A percentile compares a stretch with the other conserved stretches of the same genome.
Evolutionary conservation across 2,329 filamentous ascomycete genomes (phyloP).

Genomic region (Aspergillus viridinutans): DNA sequence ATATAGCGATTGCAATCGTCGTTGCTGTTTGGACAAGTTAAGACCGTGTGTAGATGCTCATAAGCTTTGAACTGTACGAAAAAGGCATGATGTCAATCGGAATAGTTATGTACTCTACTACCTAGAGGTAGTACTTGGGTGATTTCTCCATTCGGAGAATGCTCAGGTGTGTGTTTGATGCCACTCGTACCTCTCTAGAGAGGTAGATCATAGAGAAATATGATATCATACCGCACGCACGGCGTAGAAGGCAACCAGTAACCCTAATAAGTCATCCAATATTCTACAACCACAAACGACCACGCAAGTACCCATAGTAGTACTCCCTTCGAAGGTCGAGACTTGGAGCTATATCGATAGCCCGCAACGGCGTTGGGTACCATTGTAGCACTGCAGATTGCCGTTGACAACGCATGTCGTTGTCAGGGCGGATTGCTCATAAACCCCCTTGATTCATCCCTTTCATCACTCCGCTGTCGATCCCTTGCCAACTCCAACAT

Average conservation of each 20-base stretch:
- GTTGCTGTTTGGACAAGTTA: not conserved
- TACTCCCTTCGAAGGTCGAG: not conserved
- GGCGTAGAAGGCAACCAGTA: not conserved
- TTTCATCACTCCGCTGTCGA: not conserved
- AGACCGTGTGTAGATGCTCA: not conserved
- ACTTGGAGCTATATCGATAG: not conserved
- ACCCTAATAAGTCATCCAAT: not conserved
- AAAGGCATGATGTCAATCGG: not conserved
- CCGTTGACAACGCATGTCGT: not conserved
- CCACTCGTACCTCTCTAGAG: no score
- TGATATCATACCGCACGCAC: not conserved
- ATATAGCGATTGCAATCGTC: not conserved
- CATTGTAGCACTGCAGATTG: not conserved
- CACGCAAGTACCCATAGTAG: not conserved
- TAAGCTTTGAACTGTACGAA: not conserved
- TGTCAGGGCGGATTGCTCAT: not conserved
- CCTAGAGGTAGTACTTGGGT: not conserved
- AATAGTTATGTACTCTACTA: not conserved
- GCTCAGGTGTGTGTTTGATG: not conserved
- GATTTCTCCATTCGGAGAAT: not conserved
- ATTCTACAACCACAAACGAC: no score
- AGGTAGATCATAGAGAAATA: not conserved
- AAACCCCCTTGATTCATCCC: constrained; percentile 9
- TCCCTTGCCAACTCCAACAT: constrained; percentile 5
- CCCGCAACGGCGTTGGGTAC: not conserved